phyloP scores from a whole-genome alignment of 805 yeast genomes.

The Diddensiella transvaalensis region DNA sequence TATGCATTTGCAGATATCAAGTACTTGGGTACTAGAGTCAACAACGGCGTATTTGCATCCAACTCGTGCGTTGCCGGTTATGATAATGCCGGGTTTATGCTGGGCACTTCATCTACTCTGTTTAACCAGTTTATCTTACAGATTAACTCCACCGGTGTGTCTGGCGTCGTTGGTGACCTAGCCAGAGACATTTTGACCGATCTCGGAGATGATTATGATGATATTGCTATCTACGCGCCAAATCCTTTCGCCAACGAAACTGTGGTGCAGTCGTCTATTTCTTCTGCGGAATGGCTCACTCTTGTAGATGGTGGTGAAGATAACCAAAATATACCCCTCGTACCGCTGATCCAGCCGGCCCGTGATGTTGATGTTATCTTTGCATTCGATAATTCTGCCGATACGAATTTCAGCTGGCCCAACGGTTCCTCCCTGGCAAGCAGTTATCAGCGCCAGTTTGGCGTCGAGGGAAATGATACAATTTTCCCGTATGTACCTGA shows the following conservation, averaged over 20 bases:
- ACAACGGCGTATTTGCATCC: conserved; percentile 45
- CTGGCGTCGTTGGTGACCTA: conserved; percentile 46
- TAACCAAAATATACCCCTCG: conserved; percentile 57
- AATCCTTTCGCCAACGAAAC: conserved; percentile 59
- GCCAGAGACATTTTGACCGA: conserved; percentile 44
- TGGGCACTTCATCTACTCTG: conserved; percentile 80
- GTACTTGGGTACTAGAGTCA: conserved; percentile 65
- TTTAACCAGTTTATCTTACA: conserved; percentile 65
- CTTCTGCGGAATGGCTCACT: conserved; percentile 40
- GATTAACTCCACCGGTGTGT: conserved; percentile 50
- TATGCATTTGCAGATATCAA: conserved; percentile 60
- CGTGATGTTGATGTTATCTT: conserved; percentile 61
- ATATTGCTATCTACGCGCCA: conserved; percentile 66
- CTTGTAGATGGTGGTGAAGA: conserved; percentile 76
- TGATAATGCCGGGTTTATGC: conserved; percentile 76
- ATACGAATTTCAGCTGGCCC: conserved; percentile 57
- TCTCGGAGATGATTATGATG: conserved; percentile 49
- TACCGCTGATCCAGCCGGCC: conserved; percentile 57
- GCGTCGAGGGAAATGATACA: conserved; percentile 49
- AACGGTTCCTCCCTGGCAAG: conserved; percentile 56
- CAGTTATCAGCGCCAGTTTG: conserved; percentile 59
- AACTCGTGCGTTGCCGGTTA: conserved; percentile 59
- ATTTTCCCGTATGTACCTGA: conserved; percentile 83
- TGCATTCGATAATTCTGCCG: conserved; percentile 68
- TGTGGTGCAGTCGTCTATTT: conserved; percentile 39